Conservation (phyloP, 148 eudicot species). For the Euryodendron excelsum region DNA sequence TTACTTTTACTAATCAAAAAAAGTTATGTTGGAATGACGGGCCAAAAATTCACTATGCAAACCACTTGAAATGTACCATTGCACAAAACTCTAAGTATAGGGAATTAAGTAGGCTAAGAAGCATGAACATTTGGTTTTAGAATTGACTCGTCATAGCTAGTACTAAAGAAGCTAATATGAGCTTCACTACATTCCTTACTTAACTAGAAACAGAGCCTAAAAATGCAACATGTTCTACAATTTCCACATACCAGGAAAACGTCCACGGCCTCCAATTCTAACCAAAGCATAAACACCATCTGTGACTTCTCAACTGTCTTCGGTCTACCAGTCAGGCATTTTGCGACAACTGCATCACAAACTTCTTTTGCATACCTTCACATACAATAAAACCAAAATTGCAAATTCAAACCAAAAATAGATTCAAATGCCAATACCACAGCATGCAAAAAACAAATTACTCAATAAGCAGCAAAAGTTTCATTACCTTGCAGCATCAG, state of each 20-base stretch:
- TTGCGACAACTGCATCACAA: conserved; percentile 86
- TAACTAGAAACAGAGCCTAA: neutral
- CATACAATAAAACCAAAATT: conserved; percentile 8
- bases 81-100: too few species aligned
- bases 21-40: too few species aligned
- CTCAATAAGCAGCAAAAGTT: neutral
- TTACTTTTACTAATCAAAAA: too few species aligned
- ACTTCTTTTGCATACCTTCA: conserved; percentile 84
- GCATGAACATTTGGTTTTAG: too few species aligned
- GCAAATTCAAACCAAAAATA: neutral
- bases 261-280: conserved; percentile 94
- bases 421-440: neutral
- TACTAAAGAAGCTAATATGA: too few species aligned
- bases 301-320: conserved; percentile 99
- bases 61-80: too few species aligned
- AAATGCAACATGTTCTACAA: neutral
- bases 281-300: conserved; percentile 79
- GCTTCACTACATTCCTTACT: neutral
- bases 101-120: too few species aligned
- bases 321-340: conserved; percentile 89
- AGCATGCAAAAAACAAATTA: neutral
- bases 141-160: too few species aligned
- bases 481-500: conserved; percentile 79
- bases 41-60: too few species aligned
- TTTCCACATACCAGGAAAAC: conserved; percentile 68